Base-by-base conservation (phyloP, 2,329 filamentous ascomycete genomes). In the Alternaria angustiovoidea region DNA sequence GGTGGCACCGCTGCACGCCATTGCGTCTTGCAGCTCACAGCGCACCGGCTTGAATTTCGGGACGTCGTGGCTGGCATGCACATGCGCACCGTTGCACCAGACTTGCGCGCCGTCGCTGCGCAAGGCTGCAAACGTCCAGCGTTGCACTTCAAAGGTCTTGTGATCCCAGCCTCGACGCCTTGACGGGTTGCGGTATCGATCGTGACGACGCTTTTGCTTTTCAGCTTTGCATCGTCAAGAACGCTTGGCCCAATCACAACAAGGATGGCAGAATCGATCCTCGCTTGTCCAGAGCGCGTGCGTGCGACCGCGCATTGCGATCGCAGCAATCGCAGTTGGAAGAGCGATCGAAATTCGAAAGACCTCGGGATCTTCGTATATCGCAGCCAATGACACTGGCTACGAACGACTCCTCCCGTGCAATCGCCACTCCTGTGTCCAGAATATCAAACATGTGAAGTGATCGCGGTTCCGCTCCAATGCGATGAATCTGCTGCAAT, bases 211-310 rank as follows among this genome's bases (percentile, higher is more conserved):
- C 51, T 43, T 53, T 53, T 53, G 14, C 49, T 53, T 53, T 53
- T 44, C 26, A 43, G 30, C 51, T 18, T 34, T 43, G 18, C 38
- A 36, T 49, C 16, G 30, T 38, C 46, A 36, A 38, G 46, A 48
- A 48, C 55, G 18, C 41, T 32, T 30, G 18, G 24, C 52, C 46
- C 46, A 59, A 59, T 59, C 51, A 51, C 41, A 22, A 44, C 24
- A 39, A 22, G 39, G 6, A 14, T 26, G 38, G 38, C 18, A 18
- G 38, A 43, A 28, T 53, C 26, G 51, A 53, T 53, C 51, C 30
- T 53, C 51, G n/a, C 26, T 28, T 42, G 26, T 20, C 41, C 38
- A 39, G 42, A 22, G 26, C 36, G 49, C 49, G 38, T 30, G 49
- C 49, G 42, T 20, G 39, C 28, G 20, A 32, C 34, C 38, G 51